Evolutionary conservation across 371 early-diverging fungal species (phyloP), one percentile per base, ranked within the genome.

Genomic region (Mortierella sp.): DNA sequence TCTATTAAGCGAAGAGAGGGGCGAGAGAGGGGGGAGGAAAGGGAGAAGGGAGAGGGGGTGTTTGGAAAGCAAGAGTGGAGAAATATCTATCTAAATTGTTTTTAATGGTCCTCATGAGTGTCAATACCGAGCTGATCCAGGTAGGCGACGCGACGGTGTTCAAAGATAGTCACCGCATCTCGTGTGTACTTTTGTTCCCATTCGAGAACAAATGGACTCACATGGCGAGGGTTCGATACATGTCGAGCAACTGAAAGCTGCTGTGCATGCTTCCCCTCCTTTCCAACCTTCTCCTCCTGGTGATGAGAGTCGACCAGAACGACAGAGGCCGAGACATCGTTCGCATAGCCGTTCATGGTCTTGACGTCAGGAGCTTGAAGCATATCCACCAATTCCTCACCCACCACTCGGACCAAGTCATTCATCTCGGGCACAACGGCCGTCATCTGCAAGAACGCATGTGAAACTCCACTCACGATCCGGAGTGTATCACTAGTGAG

Each of bases 401-500:
- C 91, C 50, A 92, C 76, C 0, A 92, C 86, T 6, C 83, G 75
- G 37, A 87, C 84, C 0, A 93, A 89, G 45, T 90, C 92, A 28
- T 85, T 84, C 25, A 93, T 92, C 64, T 97, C 98, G 0, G 98
- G 97, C 7, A 96, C 86, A 16, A 98, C 81, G 21, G 91, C 75
- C 67, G 89, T 86, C 97, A 98, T 97, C 62, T 95, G 91, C 72
- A 97, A 82, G 65, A 96, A 94, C 3, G 92, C 98, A 68, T 98
- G 98, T 28, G 96, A 95, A 57, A 96, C 88, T n/a, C 98, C 98
- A 64, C 44, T 83, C 29, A 29, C 79, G 73, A 59, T 83, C 30
- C 57, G 69, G 43, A 70, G 51, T 19, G 70, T 74, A 12, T 74
- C 79, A 50, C 69, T 68, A 46, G 68, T 64, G 16, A 65, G 51